Conservation (phyloP, 2,329 filamentous ascomycete genomes). For the Achaetomium macrosporum region DNA sequence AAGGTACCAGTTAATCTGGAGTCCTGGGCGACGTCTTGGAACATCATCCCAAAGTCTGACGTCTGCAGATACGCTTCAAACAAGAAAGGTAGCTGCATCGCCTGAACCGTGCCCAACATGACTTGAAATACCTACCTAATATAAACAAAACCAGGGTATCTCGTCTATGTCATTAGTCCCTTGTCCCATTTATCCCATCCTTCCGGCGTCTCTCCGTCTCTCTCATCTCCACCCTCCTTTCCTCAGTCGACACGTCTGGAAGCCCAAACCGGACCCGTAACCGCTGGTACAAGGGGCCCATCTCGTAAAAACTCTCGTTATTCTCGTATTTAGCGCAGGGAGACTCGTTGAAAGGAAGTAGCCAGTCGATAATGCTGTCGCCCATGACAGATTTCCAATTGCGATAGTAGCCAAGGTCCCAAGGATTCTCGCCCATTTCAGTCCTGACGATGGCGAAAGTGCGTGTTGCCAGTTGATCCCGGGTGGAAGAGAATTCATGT, state of each 20-base stretch:
- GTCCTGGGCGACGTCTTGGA: too few relatives aligned
- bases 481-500: slow-evolving; percentile 21
- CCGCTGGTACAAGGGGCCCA: slow-evolving; percentile 56
- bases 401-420: slow-evolving; percentile 62
- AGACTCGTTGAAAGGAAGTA: slow-evolving; percentile 68
- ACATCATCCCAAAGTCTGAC: too few relatives aligned
- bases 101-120: too few relatives aligned
- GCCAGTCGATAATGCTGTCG: slow-evolving; percentile 63
- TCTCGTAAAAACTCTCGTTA: slow-evolving; percentile 59
- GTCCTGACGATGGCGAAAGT: slow-evolving; percentile 77
- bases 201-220: not conserved
- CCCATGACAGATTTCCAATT: slow-evolving; percentile 85
- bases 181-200: not conserved
- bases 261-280: slow-evolving; percentile 44
- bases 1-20: too few relatives aligned
- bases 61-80: too few relatives aligned
- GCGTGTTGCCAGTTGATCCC: slow-evolving; percentile 47
- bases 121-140: too few relatives aligned
- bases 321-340: slow-evolving; percentile 67
- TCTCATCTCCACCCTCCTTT: slow-evolving; percentile 8
- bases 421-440: slow-evolving; percentile 73
- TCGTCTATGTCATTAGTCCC: slow-evolving; percentile 5
- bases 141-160: slow-evolving; percentile 5
- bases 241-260: slow-evolving; percentile 17
- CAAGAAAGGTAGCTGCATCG: too few relatives aligned